Base-by-base conservation (phyloP, 202 grass and related monocot genomes). In the Musa balbisiana region DNA sequence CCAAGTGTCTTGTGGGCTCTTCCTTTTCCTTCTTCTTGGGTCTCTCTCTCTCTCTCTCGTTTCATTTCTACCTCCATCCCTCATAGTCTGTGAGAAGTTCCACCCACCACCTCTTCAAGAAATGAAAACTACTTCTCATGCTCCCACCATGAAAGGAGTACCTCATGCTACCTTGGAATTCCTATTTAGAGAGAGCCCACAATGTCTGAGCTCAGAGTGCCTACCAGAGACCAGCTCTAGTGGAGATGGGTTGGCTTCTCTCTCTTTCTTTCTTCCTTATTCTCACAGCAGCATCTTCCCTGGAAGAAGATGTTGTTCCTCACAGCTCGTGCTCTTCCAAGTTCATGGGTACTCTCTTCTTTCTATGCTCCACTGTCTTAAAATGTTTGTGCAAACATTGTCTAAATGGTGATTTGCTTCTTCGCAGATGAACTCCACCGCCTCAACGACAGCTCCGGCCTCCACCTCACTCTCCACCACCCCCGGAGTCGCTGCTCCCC, bases 251-350 rank as follows among this genome's bases (percentile, higher is more conserved):
- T 26, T 27, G 62, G 51, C 49, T 49, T 64, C 81, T 83, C 33
- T 83, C 78, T 62, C 77, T 49, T 49, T 19, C 81, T 77, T 27
- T 83, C 67, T 83, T 74, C n/a, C 1, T 83, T 72, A 75, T 83
- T 71, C 81, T 83, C 55, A 24, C 51, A 52, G 49, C 66, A 55
- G 55, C 55, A 64, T 78, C 21, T 71, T 53, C 72, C 50, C 64
- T 76, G 0, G 33, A 43, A 43, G 58, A 22, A 29, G 67, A 64
- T 8, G 64, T 53, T 8, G 64, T 53, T 65, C 64, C 75, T 20
- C 70, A 1, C 64, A 70, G 64, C 17, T 76, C 72, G 43, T 78
- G 54, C 49, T 78, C 65, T 64, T 78, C 67, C 67, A 55, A 72
- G 52, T 73, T 66, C 53, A 55, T 59, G 15, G 11, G 81, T 83